Conservation (phyloP, 768 basidiomycete species). For the Obba rivulosa region DNA sequence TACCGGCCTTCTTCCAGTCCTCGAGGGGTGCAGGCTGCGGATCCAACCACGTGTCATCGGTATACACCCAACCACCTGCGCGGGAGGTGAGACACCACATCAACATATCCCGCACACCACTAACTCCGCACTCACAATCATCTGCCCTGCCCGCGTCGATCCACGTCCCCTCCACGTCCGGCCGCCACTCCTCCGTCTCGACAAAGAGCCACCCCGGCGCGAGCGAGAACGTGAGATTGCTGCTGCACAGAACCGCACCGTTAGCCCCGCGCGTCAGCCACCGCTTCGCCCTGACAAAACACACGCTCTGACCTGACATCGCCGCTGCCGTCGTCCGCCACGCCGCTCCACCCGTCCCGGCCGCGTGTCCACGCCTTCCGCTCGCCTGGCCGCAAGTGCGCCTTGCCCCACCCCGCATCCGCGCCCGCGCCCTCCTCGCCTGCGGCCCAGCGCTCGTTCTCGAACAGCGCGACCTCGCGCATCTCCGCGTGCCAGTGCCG, state of each 20-base stretch:
- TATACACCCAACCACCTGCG: conserved; percentile 77
- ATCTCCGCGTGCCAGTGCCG: conserved; percentile 59
- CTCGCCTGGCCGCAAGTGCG: conserved; percentile 36
- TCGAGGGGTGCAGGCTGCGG: conserved; percentile 35
- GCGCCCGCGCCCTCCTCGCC: conserved; percentile 17
- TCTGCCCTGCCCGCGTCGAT: conserved; percentile 31
- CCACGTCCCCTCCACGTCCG: conserved; percentile 60
- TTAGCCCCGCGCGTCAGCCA: background rate
- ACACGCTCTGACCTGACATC: conserved; percentile 55
- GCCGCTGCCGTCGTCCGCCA: conserved; percentile 38
- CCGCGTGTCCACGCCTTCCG: conserved; percentile 66
- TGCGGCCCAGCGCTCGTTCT: conserved; percentile 63
- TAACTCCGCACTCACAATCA: conserved; percentile 22
- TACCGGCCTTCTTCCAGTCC: conserved; percentile 36
- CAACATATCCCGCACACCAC: background rate
- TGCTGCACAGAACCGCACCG: conserved; percentile 36
- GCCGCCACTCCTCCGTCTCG: conserved; percentile 72
- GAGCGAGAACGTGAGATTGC: conserved; percentile 78
- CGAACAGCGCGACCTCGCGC: conserved; percentile 69
- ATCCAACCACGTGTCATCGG: conserved; percentile 70
- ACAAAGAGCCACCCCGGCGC: conserved; percentile 71
- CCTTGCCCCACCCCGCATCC: conserved; percentile 32
- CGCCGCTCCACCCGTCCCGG: conserved; percentile 64
- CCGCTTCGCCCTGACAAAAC: conserved; percentile 1
- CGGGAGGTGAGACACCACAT: background rate